These are phyloP conservation scores for Cadophora sp. DNA, from an alignment of 2,329 filamentous ascomycete genomes.

Conservation along the genomic window DNA sequence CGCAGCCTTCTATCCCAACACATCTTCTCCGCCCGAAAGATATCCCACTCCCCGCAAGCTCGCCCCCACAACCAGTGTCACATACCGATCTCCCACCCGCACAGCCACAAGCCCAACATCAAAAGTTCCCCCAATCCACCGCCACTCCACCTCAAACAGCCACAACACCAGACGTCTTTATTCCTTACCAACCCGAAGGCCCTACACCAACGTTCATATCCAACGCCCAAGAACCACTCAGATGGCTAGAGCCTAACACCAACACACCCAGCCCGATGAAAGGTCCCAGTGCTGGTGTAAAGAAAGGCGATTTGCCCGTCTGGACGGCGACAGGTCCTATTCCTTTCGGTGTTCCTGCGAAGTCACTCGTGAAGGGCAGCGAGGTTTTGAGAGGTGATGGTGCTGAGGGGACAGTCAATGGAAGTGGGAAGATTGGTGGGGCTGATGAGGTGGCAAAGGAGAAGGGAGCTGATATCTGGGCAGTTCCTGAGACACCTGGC, in stretches of 20 bases:
- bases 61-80: constrained; percentile 27
- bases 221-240: constrained; percentile 49
- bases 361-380: neutral
- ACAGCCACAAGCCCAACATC: neutral
- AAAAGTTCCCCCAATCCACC: neutral
- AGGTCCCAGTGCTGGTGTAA: constrained; percentile 17
- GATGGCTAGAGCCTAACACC: constrained; percentile 59
- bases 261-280: constrained; percentile 37
- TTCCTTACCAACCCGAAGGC: constrained; percentile 63
- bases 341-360: constrained; percentile 37
- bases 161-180: constrained; percentile 50
- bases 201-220: constrained; percentile 49
- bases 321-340: constrained; percentile 43
- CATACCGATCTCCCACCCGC: constrained; percentile 7
- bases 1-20: constrained; percentile 26
- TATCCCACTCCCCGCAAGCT: constrained; percentile 37
- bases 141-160: neutral
- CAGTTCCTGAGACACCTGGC: constrained; percentile 46
- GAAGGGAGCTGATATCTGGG: constrained; percentile 41
- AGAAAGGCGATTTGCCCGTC: constrained; percentile 38
- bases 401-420: neutral
- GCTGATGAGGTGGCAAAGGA: constrained; percentile 20
- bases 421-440: constrained; percentile 11
- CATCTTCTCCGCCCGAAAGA: constrained; percentile 33
- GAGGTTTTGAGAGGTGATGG: neutral